Evolutionary conservation across 352 stramenopile genomes (phyloP), one percentile per base, ranked within the genome.

Genomic region (Pythium scleroteichum): DNA sequence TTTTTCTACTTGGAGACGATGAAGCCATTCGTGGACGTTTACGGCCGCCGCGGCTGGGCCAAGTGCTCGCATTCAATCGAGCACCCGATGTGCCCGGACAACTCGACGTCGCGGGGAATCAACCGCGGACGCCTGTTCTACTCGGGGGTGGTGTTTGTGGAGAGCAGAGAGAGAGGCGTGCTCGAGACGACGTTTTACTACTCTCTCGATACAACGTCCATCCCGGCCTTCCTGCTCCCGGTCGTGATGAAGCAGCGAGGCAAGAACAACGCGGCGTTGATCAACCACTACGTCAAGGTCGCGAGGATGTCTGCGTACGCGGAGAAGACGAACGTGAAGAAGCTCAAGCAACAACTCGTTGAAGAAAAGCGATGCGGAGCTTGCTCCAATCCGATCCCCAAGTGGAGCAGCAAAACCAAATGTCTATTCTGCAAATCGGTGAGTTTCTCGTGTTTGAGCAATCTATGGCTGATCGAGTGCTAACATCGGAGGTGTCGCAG

Each of bases 1-100:
- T 89, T 90, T 55, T 90, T 79, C 59, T 88, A 90, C 61, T 57
- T 92, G 9, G 81, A 90, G 58, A 68, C 81, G 53, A 87, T 88
- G 77, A 85, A 83, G 65, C 74, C 76, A 1, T 92, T 87, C 69
- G 59, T 71, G 0, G 78, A 82, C 17, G 54, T 62, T 9, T 57
- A 72, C 40, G 82, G 84, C 13, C 78, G 78, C 19, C 82, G 82
- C 26, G 82, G 82, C 10, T 94, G 82, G 82, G 78, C 79, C 14
- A 86, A 76, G 55, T 85, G 76, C 54, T 76, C 67, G 29, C 80
- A 94, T 55, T 94, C 84, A 57, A 82, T 94, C 29, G 66, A 88
- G 32, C 76, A 86, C 55, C 59, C 67, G 4, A 75, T 82, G 48
- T 91, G 76, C 38, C 82, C 84, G 0, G 69, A 82, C 64, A 79